Evolutionary conservation across 1,284 basidiomycete species (phyloP), one percentile per base, ranked within the genome.

Genomic region (Megacollybia platyphylla): DNA sequence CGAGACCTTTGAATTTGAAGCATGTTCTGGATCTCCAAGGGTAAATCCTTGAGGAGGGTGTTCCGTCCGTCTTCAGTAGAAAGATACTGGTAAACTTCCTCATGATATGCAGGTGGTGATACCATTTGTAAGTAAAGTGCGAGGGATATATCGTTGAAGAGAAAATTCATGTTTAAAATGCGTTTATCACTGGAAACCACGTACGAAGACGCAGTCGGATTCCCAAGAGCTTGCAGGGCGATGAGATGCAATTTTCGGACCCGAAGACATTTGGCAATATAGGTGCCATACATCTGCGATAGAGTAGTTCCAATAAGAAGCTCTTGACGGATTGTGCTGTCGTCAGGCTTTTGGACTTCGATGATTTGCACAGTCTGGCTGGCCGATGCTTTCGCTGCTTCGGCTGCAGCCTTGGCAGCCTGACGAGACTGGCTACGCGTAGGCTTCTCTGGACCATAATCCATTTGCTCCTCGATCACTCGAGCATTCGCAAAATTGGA

Each of bases 251-350:
- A 59, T 45, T 72, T 65, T 29, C 73, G 72, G 8, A 75, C 71
- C 34, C 86, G 71, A 7, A 73, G 59, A 28, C 70, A 69, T 52
- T 74, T 79, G 8, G 77, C 83, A 17, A 73, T 62, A 37, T 81
- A 68, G 53, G 72, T 85, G 10, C 84, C 84, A 53, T 82, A 82
- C 28, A 71, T 48, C 50, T 88, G 84, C 5, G 73, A 69, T 11
- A 79, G 50, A 1, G 80, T 81, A 40, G 72, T 73, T 53, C 87
- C 81, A 0, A 71, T 67, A 7, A 84, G 58, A 42, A 86, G 62
- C n/a, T 72, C 65, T 9, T 76, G 70, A 30, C 71, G 70, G 37
- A 82, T 67, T 2, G 63, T 67, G 7, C 67, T 60, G 42, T 73
- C 71, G 36, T 67, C 60, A 4, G 79, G 58, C 46, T 74, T 63